These are phyloP conservation scores for Pleurotus eryngii DNA, from an alignment of 768 basidiomycete species.

Conservation along the genomic window DNA sequence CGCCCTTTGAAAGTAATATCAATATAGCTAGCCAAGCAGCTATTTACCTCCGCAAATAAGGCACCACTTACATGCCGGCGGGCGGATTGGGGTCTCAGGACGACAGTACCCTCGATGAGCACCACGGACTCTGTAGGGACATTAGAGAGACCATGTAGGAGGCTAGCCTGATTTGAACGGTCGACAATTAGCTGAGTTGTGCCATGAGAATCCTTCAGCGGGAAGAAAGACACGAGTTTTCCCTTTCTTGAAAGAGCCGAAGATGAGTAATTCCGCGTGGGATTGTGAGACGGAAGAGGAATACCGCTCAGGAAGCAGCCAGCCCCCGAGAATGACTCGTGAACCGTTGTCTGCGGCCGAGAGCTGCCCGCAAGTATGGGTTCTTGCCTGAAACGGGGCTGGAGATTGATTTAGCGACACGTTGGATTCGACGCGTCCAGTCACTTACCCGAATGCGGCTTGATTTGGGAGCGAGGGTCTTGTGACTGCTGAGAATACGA, in stretches of 20 bases:
- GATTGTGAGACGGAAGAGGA: slow-evolving; percentile 32
- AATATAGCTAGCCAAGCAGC: neutral
- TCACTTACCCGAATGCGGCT: slow-evolving; percentile 14
- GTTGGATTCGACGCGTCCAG: slow-evolving; percentile 1
- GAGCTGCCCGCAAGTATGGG: slow-evolving; percentile 65
- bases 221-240: slow-evolving; percentile 78
- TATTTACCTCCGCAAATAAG: slow-evolving; percentile 2
- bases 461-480: slow-evolving; percentile 7
- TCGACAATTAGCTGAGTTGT: slow-evolving; percentile 75
- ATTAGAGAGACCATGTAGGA: slow-evolving; percentile 46
- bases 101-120: slow-evolving; percentile 71
- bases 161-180: slow-evolving; percentile 32
- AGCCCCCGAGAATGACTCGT: slow-evolving; percentile 72
- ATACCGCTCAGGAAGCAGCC: slow-evolving; percentile 81
- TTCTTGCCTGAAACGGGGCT: slow-evolving; percentile 59
- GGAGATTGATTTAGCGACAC: slow-evolving; percentile 12
- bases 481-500: neutral
- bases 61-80: slow-evolving; percentile 51
- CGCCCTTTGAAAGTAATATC: slow-evolving; percentile 36
- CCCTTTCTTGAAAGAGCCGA: slow-evolving; percentile 54
- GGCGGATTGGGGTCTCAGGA: slow-evolving; percentile 57
- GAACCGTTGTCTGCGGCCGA: slow-evolving; percentile 47
- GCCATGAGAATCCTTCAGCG: slow-evolving; percentile 76
- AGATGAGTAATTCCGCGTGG: slow-evolving; percentile 27
- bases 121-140: slow-evolving; percentile 80